Evolutionary conservation across 2,329 filamentous ascomycete genomes (phyloP), one percentile per base, ranked within the genome.

Genomic region (Diaporthe australafricana): DNA sequence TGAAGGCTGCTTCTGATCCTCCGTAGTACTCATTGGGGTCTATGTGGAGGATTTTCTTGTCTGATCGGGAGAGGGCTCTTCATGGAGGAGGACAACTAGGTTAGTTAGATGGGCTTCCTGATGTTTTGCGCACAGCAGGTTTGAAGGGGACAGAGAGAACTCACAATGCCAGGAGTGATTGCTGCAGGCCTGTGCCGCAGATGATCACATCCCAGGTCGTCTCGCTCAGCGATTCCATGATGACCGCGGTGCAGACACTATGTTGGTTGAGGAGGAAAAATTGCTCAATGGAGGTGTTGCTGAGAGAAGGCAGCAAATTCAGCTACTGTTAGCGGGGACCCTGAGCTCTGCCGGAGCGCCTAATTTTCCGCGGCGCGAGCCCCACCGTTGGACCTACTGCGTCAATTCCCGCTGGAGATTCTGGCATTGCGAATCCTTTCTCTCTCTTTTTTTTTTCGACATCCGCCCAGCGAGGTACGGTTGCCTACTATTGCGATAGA

Each of bases 1-100:
- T 96, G 76, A 98, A 89, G 2, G 94, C 94, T 74, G 96, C 95
- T 80, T 98, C 94, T 48, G 91, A 81, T 68, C 93, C 93, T 77
- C 96, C 96, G 83, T 98, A 98, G 82, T 94, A 97, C 74, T 91
- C 87, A 84, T 97, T 95, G 75, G 89, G 88, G 80, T 98, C 96
- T 80, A 98, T 86, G 81, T 98, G 96, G 73, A 98, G 89, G 76
- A 98, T 90, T 78, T 94, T 96, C 87, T 97, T 97, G 80, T 91
- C 92, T 74, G 95, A 97, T 79, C 95, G 92, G 76, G 96, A 98
- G 77, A 98, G 88, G 78, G 96, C 93, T 88, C 96, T 98, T 88
- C 80, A 84, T 73, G 75, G 75, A 72, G 78, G 73, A 70, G 78
- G 80, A 81, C 78, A 80, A 83, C 88, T 92, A 83, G 82, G 91